These are phyloP conservation scores for Hypoxylon sp. DNA, from an alignment of 2,329 filamentous ascomycete species.

Conservation along the genomic window DNA sequence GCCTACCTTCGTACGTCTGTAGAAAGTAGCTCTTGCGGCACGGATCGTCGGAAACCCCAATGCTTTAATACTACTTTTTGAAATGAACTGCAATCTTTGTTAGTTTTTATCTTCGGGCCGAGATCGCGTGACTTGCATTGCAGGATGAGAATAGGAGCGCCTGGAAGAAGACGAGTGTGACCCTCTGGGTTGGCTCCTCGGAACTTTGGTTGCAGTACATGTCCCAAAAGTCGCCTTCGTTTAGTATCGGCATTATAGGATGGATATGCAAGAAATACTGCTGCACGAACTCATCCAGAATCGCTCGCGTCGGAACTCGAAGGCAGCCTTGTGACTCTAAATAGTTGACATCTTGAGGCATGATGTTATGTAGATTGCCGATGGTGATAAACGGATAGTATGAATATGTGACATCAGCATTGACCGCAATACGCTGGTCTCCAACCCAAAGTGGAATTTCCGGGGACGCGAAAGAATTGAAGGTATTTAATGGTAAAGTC, in stretches of 20 bases:
- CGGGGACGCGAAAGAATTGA: constrained; percentile 42
- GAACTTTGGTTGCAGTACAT: constrained; percentile 55
- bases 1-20: constrained; percentile 60
- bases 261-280: constrained; percentile 66
- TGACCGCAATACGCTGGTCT: constrained; percentile 51
- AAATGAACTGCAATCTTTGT: constrained; percentile 56
- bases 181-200: constrained; percentile 46
- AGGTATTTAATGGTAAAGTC: constrained; percentile 44
- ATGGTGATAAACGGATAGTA: constrained; percentile 62
- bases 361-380: constrained; percentile 58
- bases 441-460: constrained; percentile 50
- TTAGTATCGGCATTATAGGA: constrained; percentile 60
- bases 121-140: constrained; percentile 52
- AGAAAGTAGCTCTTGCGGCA: constrained; percentile 61
- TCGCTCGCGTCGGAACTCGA: constrained; percentile 59
- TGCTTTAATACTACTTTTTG: constrained; percentile 57
- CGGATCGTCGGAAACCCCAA: constrained; percentile 62
- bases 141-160: constrained; percentile 63
- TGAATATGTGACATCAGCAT: constrained; percentile 59
- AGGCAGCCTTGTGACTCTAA: constrained; percentile 64
- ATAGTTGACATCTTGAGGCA: constrained; percentile 64
- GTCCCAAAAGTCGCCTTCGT: constrained; percentile 66
- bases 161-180: constrained; percentile 63
- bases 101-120: neutral
- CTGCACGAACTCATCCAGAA: constrained; percentile 64